Conservation (phyloP, 2,329 filamentous ascomycete genomes). For the Alternaria hordeiaustralica region DNA sequence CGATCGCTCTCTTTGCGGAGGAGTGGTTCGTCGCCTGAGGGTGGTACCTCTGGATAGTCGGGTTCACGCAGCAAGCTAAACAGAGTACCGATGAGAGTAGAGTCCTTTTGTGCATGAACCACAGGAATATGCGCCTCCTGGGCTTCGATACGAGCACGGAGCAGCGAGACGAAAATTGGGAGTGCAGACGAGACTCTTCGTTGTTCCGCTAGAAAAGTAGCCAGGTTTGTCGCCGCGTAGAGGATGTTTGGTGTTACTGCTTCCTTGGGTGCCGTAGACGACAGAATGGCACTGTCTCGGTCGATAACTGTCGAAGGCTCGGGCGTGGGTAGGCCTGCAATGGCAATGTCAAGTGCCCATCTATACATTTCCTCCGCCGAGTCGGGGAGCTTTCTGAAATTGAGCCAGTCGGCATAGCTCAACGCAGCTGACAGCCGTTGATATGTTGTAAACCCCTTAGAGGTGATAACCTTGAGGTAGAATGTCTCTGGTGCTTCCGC, state of each 20-base stretch:
- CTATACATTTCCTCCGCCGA: slow-evolving; percentile 75
- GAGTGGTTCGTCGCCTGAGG: slow-evolving; percentile 72
- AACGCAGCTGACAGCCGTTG: slow-evolving; percentile 84
- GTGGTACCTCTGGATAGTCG: slow-evolving; percentile 72
- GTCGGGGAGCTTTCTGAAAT: slow-evolving; percentile 72
- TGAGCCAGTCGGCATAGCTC: slow-evolving; percentile 83
- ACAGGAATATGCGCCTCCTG: slow-evolving; percentile 50
- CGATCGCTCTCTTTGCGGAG: slow-evolving; percentile 68
- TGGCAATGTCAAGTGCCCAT: slow-evolving; percentile 78
- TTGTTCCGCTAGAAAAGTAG: slow-evolving; percentile 75
- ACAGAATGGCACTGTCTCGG: slow-evolving; percentile 65
- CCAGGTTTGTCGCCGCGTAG: slow-evolving; percentile 75
- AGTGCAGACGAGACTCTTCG: slow-evolving; percentile 73
- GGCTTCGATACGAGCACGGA: slow-evolving; percentile 73
- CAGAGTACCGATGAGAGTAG: slow-evolving; percentile 35
- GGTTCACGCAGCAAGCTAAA: slow-evolving; percentile 55
- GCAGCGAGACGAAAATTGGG: slow-evolving; percentile 83
- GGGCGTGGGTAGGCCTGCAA: slow-evolving; percentile 58
- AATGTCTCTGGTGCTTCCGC: slow-evolving; percentile 73
- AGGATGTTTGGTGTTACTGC: slow-evolving; percentile 76
- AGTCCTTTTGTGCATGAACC: slow-evolving; percentile 28
- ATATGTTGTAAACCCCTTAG: slow-evolving; percentile 76
- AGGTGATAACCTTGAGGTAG: slow-evolving; percentile 83
- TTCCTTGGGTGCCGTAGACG: slow-evolving; percentile 57
- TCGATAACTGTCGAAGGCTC: slow-evolving; percentile 61